Evolutionary conservation across 345 rosid genomes (phyloP).

Genomic region (Microthlaspi erraticum): DNA sequence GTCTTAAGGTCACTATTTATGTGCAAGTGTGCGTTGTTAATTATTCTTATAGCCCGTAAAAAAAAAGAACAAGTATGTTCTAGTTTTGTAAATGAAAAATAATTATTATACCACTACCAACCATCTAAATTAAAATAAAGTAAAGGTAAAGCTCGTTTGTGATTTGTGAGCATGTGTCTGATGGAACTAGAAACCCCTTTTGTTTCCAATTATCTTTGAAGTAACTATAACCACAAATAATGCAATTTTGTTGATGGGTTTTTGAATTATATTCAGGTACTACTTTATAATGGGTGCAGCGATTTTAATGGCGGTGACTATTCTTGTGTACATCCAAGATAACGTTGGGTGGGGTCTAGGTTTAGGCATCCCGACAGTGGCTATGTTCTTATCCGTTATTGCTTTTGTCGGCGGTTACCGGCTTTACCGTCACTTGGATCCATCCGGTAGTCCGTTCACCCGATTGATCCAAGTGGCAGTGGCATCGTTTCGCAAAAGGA

Average conservation of each 20-base stretch:
- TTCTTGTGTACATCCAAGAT: constrained; percentile 78
- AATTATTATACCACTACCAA: too few relatives aligned
- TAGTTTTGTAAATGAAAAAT: background rate
- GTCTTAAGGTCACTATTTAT: background rate
- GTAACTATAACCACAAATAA: background rate
- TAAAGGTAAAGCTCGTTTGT: too few relatives aligned
- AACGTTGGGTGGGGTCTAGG: constrained; percentile 90
- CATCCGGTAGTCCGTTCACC: constrained; percentile 92
- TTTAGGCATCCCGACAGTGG: constrained; percentile 74
- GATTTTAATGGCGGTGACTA: constrained; percentile 70
- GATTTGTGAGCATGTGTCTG: too few relatives aligned
- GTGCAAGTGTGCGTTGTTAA: background rate
- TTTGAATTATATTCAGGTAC: constrained; percentile 48
- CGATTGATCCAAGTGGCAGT: constrained; percentile 72
- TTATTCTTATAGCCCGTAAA: background rate
- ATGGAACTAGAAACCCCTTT: too few relatives aligned
- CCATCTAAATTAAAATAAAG: too few relatives aligned
- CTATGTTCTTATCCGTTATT: constrained; percentile 72
- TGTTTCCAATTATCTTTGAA: too few relatives aligned
- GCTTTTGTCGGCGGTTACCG: constrained; percentile 62
- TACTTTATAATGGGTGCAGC: constrained; percentile 86
- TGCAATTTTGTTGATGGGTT: constrained; percentile 5
- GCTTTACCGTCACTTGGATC: constrained; percentile 76
- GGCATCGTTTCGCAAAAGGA: constrained; percentile 76
- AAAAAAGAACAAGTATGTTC: background rate